Evolutionary conservation across 1,284 basidiomycete species (phyloP).

Genomic region (Lentinula novae-zelandiae): DNA sequence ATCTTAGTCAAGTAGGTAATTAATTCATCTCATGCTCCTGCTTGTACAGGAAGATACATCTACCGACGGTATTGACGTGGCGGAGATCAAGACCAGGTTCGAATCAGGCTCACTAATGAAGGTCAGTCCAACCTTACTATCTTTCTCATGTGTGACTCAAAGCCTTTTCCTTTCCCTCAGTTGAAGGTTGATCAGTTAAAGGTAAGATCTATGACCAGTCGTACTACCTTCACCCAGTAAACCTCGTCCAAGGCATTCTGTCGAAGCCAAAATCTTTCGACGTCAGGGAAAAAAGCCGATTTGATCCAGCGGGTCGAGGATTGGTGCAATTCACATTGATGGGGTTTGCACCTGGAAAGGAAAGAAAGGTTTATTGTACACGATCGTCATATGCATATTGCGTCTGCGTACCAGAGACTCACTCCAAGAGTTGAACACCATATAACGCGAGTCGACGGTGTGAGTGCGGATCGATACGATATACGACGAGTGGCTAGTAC

Average conservation of each 20-base stretch:
- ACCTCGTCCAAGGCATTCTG: background rate
- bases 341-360: too few relatives aligned
- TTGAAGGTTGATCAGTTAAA: conserved; percentile 76
- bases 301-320: background rate
- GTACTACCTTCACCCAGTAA: background rate
- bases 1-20: conserved; percentile 11
- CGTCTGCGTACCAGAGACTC: too few relatives aligned
- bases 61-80: conserved; percentile 48
- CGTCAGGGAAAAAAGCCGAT: background rate
- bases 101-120: conserved; percentile 58
- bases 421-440: too few relatives aligned
- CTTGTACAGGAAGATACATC: conserved; percentile 37
- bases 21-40: background rate
- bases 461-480: too few relatives aligned
- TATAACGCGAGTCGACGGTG: too few relatives aligned
- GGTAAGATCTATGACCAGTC: conserved; percentile 32
- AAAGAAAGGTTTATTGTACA: too few relatives aligned
- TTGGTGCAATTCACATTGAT: background rate
- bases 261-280: background rate
- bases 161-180: conserved; percentile 32
- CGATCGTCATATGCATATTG: too few relatives aligned
- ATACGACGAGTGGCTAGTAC: too few relatives aligned
- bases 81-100: conserved; percentile 65
- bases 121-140: conserved; percentile 37
- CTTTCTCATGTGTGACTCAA: conserved; percentile 9